These are phyloP conservation scores for Rosa chinensis DNA, from an alignment of 306 rosid genomes.

Conservation along the genomic window DNA sequence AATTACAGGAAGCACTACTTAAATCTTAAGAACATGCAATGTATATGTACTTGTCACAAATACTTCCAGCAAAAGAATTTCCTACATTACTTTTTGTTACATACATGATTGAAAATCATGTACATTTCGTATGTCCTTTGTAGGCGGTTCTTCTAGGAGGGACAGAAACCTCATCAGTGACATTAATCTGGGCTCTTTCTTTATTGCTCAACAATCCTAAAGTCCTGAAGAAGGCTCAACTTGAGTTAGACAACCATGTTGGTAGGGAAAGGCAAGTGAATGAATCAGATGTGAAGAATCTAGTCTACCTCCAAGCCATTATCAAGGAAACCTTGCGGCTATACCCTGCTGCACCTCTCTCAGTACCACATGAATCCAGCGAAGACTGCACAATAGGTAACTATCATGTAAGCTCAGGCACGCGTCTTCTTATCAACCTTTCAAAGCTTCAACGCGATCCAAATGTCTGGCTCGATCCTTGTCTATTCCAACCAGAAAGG, in stretches of 20 bases:
- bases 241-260: background rate
- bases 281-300: slow-evolving; percentile 1
- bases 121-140: background rate
- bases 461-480: background rate
- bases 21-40: no score
- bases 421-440: background rate
- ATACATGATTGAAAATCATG: background rate
- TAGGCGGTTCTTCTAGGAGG: background rate
- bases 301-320: background rate
- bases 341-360: background rate
- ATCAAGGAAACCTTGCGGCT: background rate
- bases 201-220: background rate
- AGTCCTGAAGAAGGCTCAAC: slow-evolving; percentile 1
- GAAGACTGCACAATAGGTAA: background rate
- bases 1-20: no score
- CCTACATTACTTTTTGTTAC: no score
- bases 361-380: background rate
- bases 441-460: background rate
- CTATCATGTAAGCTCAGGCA: background rate
- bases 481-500: background rate
- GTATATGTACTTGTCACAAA: no score
- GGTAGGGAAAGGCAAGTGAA: background rate
- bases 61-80: no score
- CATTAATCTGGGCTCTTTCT: background rate
- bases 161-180: background rate